Evolutionary conservation across 2,329 filamentous ascomycete species (phyloP).

Genomic region (Chlorencoelia australis): DNA sequence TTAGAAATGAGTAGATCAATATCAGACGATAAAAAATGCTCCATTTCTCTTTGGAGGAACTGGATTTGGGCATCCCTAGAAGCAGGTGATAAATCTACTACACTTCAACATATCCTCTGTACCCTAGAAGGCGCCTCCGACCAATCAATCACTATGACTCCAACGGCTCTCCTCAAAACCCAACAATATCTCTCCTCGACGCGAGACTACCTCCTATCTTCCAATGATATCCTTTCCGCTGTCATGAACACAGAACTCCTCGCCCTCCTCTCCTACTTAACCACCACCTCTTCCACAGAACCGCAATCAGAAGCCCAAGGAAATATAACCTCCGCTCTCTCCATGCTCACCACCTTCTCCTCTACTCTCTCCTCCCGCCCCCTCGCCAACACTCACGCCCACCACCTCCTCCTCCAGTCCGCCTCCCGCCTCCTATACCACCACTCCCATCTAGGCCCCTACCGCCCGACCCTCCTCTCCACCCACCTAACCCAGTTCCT

Average conservation of each 20-base stretch:
- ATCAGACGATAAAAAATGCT: slow-evolving; percentile 24
- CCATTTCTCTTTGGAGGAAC: slow-evolving; percentile 22
- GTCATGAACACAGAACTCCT: slow-evolving; percentile 49
- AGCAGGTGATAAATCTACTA: slow-evolving; percentile 18
- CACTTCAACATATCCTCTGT: slow-evolving; percentile 31
- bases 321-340: slow-evolving; percentile 42
- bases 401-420: slow-evolving; percentile 61
- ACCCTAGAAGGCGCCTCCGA: slow-evolving; percentile 30
- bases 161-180: slow-evolving; percentile 38
- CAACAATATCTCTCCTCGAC: slow-evolving; percentile 41
- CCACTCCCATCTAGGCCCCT: slow-evolving; percentile 46
- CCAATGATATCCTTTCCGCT: slow-evolving; percentile 38
- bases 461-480: slow-evolving; percentile 57
- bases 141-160: slow-evolving; percentile 15
- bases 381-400: slow-evolving; percentile 27
- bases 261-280: slow-evolving; percentile 57
- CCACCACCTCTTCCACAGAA: slow-evolving; percentile 27
- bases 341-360: slow-evolving; percentile 33
- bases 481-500: slow-evolving; percentile 51
- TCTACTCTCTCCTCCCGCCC: slow-evolving; percentile 33
- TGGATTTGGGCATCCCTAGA: slow-evolving; percentile 24
- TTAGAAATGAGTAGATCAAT: slow-evolving; percentile 44
- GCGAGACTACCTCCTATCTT: slow-evolving; percentile 46
- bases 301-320: slow-evolving; percentile 40
- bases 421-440: slow-evolving; percentile 59